Percentiles rank a stretch among this genome's conserved stretches.
These are phyloP conservation scores for Oryza glaberrima DNA, from an alignment of 176 grass and related monocot species.

Conservation along the genomic window DNA sequence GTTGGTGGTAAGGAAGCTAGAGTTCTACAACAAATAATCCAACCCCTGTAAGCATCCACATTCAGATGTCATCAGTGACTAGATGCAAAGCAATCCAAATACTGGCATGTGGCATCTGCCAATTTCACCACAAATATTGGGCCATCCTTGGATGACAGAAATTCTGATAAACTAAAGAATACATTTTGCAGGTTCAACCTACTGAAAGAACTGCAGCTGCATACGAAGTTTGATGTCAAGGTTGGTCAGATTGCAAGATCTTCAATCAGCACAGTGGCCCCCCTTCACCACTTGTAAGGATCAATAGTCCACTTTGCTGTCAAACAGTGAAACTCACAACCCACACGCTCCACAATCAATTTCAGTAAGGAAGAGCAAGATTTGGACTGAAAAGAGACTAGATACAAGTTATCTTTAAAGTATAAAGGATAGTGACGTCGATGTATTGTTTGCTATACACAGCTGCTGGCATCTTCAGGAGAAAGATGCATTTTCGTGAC, in stretches of 20 bases:
- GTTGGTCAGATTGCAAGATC: neutral
- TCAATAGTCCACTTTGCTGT: neutral
- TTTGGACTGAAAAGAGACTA: neutral
- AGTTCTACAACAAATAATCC: slow-evolving; percentile 5
- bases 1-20: neutral
- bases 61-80: neutral
- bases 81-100: slow-evolving; percentile 20
- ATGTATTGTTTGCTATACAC: slow-evolving; percentile 55
- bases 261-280: neutral
- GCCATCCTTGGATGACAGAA: neutral
- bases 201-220: neutral
- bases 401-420: slow-evolving; percentile 39
- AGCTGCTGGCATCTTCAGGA: slow-evolving; percentile 32
- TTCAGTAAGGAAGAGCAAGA: neutral
- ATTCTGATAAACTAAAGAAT: neutral
- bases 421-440: slow-evolving; percentile 20
- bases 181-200: neutral
- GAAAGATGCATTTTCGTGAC: slow-evolving; percentile 44
- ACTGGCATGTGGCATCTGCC: neutral
- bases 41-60: neutral
- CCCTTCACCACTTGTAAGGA: neutral
- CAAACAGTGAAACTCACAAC: slow-evolving; percentile 16
- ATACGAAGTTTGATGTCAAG: neutral
- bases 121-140: neutral
- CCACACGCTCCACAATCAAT: neutral